A percentile compares a stretch with the other conserved stretches of the same genome.
Conservation (phyloP, 495 filamentous ascomycete species). For the Aeminium ludgeri region DNA sequence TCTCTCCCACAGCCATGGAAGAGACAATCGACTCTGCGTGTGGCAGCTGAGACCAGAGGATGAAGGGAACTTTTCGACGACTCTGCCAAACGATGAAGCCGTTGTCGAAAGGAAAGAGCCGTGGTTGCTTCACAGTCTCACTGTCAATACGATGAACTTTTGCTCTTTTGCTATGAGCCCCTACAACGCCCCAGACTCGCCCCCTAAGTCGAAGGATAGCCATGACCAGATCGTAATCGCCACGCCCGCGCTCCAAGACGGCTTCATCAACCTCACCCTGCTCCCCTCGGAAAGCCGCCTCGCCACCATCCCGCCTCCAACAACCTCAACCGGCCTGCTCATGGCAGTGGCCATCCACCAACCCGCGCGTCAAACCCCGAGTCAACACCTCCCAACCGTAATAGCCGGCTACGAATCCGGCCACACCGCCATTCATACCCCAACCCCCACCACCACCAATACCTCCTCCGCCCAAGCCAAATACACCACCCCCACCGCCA, state of each 20-base stretch:
- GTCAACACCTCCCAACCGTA: slow-evolving; percentile 28
- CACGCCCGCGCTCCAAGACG: slow-evolving; percentile 20
- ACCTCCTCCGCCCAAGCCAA: too few relatives aligned
- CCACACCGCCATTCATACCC: slow-evolving; percentile 42
- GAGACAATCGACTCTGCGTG: slow-evolving; percentile 71
- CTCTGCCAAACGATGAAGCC: slow-evolving; percentile 49
- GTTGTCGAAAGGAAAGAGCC: slow-evolving; percentile 37
- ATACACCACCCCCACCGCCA: slow-evolving; percentile 50
- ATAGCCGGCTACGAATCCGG: slow-evolving; percentile 81
- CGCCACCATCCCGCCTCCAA: slow-evolving; percentile 44
- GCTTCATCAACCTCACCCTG: slow-evolving; percentile 67
- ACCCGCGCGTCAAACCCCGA: slow-evolving; percentile 19
- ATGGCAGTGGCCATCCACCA: slow-evolving; percentile 61
- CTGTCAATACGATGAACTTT: slow-evolving; percentile 90
- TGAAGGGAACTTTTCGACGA: slow-evolving; percentile 45
- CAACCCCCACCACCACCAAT: slow-evolving; percentile 17
- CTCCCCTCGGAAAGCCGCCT: slow-evolving; percentile 56
- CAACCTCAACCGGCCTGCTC: slow-evolving; percentile 64
- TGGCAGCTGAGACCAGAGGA: slow-evolving; percentile 57
- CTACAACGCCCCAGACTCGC: too few relatives aligned
- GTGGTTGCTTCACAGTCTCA: slow-evolving; percentile 67
- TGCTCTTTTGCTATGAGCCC: slow-evolving; percentile 65
- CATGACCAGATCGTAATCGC: slow-evolving; percentile 19
- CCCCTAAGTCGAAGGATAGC: too few relatives aligned
- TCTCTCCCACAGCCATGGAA: slow-evolving; percentile 49